A percentile compares a stretch with the other conserved stretches of the same genome.
Conservation (phyloP, 495 filamentous ascomycete species). For the Annulohypoxylon nitens region DNA sequence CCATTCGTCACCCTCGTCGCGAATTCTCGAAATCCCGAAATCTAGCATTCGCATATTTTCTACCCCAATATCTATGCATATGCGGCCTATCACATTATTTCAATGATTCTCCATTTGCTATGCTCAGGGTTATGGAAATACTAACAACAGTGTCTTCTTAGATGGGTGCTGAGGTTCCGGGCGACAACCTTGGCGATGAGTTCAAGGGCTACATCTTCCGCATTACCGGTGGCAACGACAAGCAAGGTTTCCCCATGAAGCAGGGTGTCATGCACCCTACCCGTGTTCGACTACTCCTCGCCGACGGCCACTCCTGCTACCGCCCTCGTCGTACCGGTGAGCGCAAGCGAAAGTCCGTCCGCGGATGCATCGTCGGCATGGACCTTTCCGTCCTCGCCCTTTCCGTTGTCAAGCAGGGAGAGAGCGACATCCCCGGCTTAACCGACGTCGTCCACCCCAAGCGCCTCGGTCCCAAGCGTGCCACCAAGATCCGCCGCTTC, state of each 20-base stretch:
- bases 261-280: constrained; percentile 99
- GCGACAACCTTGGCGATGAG: constrained; percentile 94
- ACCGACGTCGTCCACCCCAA: constrained; percentile 98
- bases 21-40: constrained; percentile 20
- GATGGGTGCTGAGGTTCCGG: constrained; percentile 97
- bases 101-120: not conserved
- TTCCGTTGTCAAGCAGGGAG: constrained; percentile 96
- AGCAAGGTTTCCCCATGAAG: constrained; percentile 99
- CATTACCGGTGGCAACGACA: constrained; percentile 99
- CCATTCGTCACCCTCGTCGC: constrained; percentile 18
- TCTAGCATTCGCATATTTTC: not conserved
- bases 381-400: constrained; percentile 95
- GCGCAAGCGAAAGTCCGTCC: constrained; percentile 98
- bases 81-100: not conserved
- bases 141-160: constrained; percentile 56
- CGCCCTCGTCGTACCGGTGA: constrained; percentile 96
- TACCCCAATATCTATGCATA: constrained; percentile 9
- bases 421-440: constrained; percentile 89
- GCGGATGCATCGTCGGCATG: constrained; percentile 96
- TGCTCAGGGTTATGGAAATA: constrained; percentile 12
- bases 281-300: constrained; percentile 94
- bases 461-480: constrained; percentile 97
- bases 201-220: constrained; percentile 99
- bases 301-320: constrained; percentile 97
- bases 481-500: constrained; percentile 98